Base-by-base conservation (phyloP, 176 grass and related monocot species). In the Triticum turgidum region DNA sequence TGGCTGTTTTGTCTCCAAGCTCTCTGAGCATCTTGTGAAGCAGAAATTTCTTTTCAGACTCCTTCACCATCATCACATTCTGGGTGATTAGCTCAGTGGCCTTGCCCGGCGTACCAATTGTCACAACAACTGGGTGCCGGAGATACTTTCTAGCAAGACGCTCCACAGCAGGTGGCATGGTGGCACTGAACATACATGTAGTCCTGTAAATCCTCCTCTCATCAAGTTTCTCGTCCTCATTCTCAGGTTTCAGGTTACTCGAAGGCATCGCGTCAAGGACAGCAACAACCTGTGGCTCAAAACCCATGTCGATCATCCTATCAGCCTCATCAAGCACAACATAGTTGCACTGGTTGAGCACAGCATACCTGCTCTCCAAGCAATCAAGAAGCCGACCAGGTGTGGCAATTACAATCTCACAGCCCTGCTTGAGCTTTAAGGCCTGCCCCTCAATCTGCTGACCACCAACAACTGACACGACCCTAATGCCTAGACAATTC, bases 221-320 rank as follows among this genome's bases (percentile, higher is more conserved):
- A 86, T 97, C 95, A 75, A 97, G 90, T 15, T 94, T 92, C 85
- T 94, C 92, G 35, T 97, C 95, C 86, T 93, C 95, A 83, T 94
- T 97, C 89, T 97, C 95, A 52, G 95, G 95, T 84, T 97, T 97
- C 87, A 97, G 86, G 89, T 97, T 97, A 81, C 92, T 97, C 5
- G 95, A 97, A 80, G 95, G 95, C 95, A 97, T 97, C 0, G 92
- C 92, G 0, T 97, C 92, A 11, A 97, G 89, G 30, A 97, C 95
- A 58, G 92, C 92, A 70, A 93, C 87, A 79, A 94, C 95, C 85
- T 97, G 95, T 7, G 88, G 92, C 92, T 97, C 95, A 52, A 97
- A 97, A 9, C 95, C 95, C 95, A 97, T 97, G 69, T 97, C 95
- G 79, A 97, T 97, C 95, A 97, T 97, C 45, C 95, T 83, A 92